Conservation (phyloP, 148 eudicot species). For the Rhododendron vialii region DNA sequence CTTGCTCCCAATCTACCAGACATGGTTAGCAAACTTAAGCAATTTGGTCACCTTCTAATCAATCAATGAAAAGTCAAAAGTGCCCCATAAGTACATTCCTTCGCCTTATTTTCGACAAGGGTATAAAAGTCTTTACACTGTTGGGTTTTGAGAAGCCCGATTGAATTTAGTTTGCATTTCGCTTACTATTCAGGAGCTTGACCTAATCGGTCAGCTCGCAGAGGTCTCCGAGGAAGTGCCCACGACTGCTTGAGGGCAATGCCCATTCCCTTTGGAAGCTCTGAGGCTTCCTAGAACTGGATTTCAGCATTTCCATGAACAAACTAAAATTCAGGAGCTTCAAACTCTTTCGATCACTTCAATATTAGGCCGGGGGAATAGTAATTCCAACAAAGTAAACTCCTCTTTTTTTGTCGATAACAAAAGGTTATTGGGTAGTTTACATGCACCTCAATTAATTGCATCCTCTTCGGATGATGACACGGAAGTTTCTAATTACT, state of each 20-base stretch:
- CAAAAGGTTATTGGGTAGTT: too few species aligned
- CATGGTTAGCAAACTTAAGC: slow-evolving; percentile 10
- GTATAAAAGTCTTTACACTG: not conserved
- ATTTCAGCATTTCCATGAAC: not conserved
- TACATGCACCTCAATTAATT: too few species aligned
- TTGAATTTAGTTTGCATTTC: too few species aligned
- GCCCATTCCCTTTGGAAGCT: not conserved
- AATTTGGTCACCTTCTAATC: not conserved
- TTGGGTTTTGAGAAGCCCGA: too few species aligned
- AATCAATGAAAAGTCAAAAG: not conserved
- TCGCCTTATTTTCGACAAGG: not conserved
- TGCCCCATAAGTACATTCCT: not conserved
- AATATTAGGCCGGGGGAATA: too few species aligned
- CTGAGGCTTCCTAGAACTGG: not conserved
- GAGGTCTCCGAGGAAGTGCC: too few species aligned
- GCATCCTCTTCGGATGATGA: too few species aligned
- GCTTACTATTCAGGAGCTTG: too few species aligned
- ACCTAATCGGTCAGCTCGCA: too few species aligned
- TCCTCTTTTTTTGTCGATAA: not conserved
- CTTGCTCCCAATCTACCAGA: slow-evolving; percentile 11
- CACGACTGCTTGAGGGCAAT: not conserved
- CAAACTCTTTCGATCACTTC: not conserved
- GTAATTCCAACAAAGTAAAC: too few species aligned
- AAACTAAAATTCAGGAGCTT: not conserved
- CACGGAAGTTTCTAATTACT: not conserved